These are phyloP conservation scores for Diutina sp. DNA, from an alignment of 1,139 yeast genomes.

Conservation along the genomic window DNA sequence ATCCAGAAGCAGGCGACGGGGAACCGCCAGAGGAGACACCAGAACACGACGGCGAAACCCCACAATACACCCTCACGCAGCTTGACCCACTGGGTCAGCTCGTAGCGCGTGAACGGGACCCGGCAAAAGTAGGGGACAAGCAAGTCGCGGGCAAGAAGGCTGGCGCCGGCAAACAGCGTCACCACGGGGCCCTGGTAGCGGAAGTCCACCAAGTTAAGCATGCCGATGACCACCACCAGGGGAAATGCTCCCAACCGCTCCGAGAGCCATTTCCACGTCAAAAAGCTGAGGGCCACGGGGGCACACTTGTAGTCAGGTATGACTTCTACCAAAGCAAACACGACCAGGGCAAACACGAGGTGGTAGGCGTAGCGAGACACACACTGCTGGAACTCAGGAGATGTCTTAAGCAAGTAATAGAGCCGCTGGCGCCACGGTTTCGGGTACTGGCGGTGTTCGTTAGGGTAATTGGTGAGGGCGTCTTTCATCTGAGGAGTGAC, in stretches of 20 bases:
- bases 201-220: not conserved
- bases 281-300: not conserved
- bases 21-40: slow-evolving; percentile 12
- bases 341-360: not conserved
- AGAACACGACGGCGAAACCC: slow-evolving; percentile 46
- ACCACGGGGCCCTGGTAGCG: not conserved
- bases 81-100: slow-evolving; percentile 36
- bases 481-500: not conserved
- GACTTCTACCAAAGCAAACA: not conserved
- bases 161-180: not conserved
- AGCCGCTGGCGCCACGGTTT: not conserved
- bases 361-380: not conserved
- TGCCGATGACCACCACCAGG: not conserved
- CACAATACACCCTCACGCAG: slow-evolving; percentile 46
- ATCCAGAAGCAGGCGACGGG: not conserved
- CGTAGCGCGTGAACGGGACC: slow-evolving; percentile 31
- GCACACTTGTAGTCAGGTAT: not conserved
- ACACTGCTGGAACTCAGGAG: not conserved
- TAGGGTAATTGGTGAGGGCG: not conserved
- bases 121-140: slow-evolving; percentile 39
- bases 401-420: not conserved
- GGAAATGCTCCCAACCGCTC: slow-evolving; percentile 1
- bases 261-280: not conserved
- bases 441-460: not conserved
- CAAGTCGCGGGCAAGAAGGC: slow-evolving; percentile 27